Base-by-base conservation (phyloP, 352 stramenopile genomes). In the Elongisporangium prolatum region DNA sequence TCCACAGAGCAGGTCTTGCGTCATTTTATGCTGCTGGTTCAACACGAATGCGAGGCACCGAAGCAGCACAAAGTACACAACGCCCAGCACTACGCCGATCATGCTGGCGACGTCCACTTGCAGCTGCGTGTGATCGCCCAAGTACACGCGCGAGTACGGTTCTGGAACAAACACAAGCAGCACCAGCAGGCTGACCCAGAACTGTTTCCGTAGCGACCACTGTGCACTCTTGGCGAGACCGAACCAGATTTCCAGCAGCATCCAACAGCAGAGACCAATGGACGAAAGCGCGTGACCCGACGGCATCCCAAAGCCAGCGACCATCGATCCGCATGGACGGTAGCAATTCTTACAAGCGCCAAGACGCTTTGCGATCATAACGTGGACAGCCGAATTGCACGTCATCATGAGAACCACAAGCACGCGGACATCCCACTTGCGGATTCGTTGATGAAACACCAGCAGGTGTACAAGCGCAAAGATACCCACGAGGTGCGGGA, bases 121-220 rank as follows among this genome's bases (percentile, higher is more conserved):
- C 49, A 84, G 54, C 18, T 51, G 54, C 40, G 74, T 81, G 70
- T 87, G 77, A 60, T 87, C 77, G 20, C 77, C 77, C 44, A 87
- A 48, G 60, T 87, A 83, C 55, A 84, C 56, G 60, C 77, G 77
- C 49, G 70, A 81, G 68, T 81, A 87, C 1, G 77, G 77, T 4
- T 84, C 74, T 1, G 74, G 72, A 17, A 69, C 65, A 21, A 86
- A 77, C 37, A 86, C 37, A 18, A 75, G 52, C 16, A 72, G 13
- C 20, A 57, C 53, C 0, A 56, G 56, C 20, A 58, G 24, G 28
- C 57, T 65, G 16, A 53, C 14, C 21, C 21, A n/a, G 4, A 49
- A 34, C 38, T 79, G 67, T 17, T 56, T 65, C 14, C 21, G n/a
- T 8, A 48, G 22, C 11, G 60, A 57, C 65, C 65, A 75, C 47